Percentiles rank a stretch among this genome's conserved stretches.
phyloP scores from a whole-genome alignment of 2,329 filamentous ascomycete species.

The Penicillium sp. region DNA sequence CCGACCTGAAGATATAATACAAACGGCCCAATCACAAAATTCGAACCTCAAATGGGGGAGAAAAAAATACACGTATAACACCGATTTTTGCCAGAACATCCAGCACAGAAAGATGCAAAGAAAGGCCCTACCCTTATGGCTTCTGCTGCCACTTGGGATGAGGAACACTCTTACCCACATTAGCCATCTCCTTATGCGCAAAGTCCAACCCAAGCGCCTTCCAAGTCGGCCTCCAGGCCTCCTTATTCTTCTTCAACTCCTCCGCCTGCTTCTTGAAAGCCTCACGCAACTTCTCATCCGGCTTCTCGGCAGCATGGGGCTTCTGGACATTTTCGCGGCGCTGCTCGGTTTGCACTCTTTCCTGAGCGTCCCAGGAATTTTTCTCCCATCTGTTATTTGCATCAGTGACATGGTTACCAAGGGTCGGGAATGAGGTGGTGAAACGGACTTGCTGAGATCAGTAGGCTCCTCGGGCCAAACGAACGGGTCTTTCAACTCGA shows the following conservation, averaged over 20 bases:
- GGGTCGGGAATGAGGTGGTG: too few relatives aligned
- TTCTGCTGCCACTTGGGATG: conserved; percentile 12
- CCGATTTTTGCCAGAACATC: conserved; percentile 12
- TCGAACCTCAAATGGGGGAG: neutral
- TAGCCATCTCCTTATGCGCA: conserved; percentile 20
- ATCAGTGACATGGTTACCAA: neutral
- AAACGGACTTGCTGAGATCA: conserved; percentile 57
- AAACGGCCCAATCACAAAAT: conserved; percentile 7
- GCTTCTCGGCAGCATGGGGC: conserved; percentile 29
- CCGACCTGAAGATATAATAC: conserved; percentile 9
- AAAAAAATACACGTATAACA: conserved; percentile 18
- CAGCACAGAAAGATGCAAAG: conserved; percentile 13
- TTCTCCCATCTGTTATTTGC: conserved; percentile 57
- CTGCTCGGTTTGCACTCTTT: conserved; percentile 45
- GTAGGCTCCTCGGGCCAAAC: conserved; percentile 74
- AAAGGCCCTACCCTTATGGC: conserved; percentile 4
- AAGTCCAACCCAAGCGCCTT: conserved; percentile 42
- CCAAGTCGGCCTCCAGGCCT: conserved; percentile 59
- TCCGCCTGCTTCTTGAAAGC: conserved; percentile 60
- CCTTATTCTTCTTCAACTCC: conserved; percentile 59
- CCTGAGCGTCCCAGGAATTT: conserved; percentile 53
- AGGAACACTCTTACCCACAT: neutral
- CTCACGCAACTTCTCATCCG: conserved; percentile 33
- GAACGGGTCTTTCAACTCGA: conserved; percentile 84
- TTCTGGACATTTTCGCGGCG: conserved; percentile 36